Evolutionary conservation across 2,329 filamentous ascomycete species (phyloP), one percentile per base, ranked within the genome.

Genomic region (Arthrobotrys iridis): DNA sequence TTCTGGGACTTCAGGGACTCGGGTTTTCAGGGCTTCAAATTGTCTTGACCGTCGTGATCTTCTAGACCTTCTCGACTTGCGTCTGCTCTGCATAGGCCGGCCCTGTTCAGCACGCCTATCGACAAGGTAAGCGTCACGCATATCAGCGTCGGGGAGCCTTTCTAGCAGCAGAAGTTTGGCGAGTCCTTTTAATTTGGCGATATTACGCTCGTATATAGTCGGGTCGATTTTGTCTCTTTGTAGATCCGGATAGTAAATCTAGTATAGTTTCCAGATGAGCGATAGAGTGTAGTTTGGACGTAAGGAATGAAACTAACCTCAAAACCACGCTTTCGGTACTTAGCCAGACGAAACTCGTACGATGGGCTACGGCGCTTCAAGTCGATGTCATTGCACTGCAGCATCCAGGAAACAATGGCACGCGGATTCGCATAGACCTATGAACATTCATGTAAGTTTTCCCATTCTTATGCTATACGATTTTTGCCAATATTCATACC

Each of bases 321-420:
- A 78, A 96, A 96, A 11, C 92, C 91, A 41, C 92, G 86, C 80
- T 91, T 91, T 10, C 90, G 91, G 81, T 96, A 94, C 81, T 96
- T 96, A 10, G 91, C 92, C 11, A 96, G 85, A 7, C 93, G 89
- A 78, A 92, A 95, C 80, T 96, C 93, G 78, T 96, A 96, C 0
- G 92, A 95, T 0, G 92, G 92, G n/a, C 91, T 94, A 41, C 93
- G 88, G n/a, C 93, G 87, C 4, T 87, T 89, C 28, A 96, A 85
- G 80, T 96, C 93, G 73, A 96, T 86, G 2, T 89, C 89, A 79
- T 96, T 96, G 80, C 88, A 86, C 81, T 96, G 93, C 0, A 91
- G 94, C 80, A 94, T 89, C 81, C 90, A 94, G 5, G 91, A 89
- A 41, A 88, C 88, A 13, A 96, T 81, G 1, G 92, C 92, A 67